Conservation (phyloP, 163 green algal genomes). For the Scenedesmus sp. region DNA sequence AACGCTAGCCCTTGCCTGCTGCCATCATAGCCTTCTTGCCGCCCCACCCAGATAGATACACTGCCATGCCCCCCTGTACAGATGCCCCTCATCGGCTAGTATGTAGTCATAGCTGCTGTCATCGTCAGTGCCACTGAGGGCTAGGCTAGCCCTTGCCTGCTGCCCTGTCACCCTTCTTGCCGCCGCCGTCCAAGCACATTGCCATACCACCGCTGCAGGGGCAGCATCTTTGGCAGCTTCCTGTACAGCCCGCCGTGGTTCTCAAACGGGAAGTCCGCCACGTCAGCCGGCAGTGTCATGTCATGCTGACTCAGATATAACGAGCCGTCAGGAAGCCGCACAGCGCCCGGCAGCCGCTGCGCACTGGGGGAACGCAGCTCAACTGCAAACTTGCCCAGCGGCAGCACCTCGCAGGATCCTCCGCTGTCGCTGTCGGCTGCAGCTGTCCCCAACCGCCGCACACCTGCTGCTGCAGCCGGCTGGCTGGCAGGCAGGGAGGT, state of each 20-base stretch:
- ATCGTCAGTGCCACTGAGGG: too few relatives aligned
- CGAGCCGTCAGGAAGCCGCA: not conserved
- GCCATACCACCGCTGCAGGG: not conserved
- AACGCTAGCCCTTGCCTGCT: too few relatives aligned
- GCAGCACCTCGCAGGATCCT: not conserved
- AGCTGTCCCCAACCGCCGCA: not conserved
- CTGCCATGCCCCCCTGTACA: too few relatives aligned
- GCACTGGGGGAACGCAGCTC: not conserved
- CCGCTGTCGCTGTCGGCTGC: not conserved
- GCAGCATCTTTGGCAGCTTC: conserved; percentile 13
- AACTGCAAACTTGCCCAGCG: not conserved
- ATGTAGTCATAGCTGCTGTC: too few relatives aligned
- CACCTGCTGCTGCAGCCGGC: not conserved
- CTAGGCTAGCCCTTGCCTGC: too few relatives aligned
- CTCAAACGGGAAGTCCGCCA: not conserved
- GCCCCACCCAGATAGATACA: too few relatives aligned
- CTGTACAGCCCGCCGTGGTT: not conserved
- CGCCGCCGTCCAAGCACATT: not conserved
- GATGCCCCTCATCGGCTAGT: too few relatives aligned
- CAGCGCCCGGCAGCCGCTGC: not conserved
- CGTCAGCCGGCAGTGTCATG: not conserved
- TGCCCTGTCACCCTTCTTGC: conserved; percentile 12
- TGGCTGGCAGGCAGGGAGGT: not conserved
- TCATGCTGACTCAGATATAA: not conserved
- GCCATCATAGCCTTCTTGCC: too few relatives aligned